These are phyloP conservation scores for Gloeopeniophorella convolvens DNA, from an alignment of 768 basidiomycete species.

Conservation along the genomic window DNA sequence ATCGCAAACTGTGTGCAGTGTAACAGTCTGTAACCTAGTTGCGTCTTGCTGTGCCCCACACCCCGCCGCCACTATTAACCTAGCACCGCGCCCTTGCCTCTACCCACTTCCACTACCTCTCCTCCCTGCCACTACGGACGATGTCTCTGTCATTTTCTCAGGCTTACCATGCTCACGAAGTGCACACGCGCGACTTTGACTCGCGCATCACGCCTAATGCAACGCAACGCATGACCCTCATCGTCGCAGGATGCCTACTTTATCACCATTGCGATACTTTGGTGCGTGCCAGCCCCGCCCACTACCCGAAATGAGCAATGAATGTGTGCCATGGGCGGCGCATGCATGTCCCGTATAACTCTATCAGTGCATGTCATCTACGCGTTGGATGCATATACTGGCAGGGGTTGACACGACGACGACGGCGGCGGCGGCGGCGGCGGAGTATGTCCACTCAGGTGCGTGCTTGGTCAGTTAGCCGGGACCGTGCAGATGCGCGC, in stretches of 20 bases:
- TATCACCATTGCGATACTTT: slow-evolving; percentile 72
- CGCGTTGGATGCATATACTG: background rate
- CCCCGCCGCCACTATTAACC: no score
- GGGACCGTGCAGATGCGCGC: no score
- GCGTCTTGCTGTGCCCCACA: background rate
- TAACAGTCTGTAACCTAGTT: no score
- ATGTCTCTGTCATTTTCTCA: slow-evolving; percentile 16
- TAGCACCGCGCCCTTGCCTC: background rate
- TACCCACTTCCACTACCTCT: background rate
- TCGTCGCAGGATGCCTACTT: slow-evolving; percentile 76
- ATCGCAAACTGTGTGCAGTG: background rate
- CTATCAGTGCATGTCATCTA: slow-evolving; percentile 52
- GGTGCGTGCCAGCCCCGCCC: slow-evolving; percentile 38
- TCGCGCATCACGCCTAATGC: slow-evolving; percentile 50
- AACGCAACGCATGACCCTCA: slow-evolving; percentile 71
- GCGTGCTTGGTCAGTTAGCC: no score
- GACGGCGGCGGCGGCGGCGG: no score
- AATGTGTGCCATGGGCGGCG: background rate
- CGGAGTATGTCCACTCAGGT: slow-evolving; percentile 90
- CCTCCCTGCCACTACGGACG: background rate
- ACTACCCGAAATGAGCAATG: background rate
- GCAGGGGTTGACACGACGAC: no score
- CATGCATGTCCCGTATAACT: slow-evolving; percentile 74
- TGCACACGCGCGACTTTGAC: slow-evolving; percentile 24
- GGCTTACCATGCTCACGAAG: background rate